Conservation (phyloP, 768 basidiomycete genomes). For the Pleurotus cornucopiae region DNA sequence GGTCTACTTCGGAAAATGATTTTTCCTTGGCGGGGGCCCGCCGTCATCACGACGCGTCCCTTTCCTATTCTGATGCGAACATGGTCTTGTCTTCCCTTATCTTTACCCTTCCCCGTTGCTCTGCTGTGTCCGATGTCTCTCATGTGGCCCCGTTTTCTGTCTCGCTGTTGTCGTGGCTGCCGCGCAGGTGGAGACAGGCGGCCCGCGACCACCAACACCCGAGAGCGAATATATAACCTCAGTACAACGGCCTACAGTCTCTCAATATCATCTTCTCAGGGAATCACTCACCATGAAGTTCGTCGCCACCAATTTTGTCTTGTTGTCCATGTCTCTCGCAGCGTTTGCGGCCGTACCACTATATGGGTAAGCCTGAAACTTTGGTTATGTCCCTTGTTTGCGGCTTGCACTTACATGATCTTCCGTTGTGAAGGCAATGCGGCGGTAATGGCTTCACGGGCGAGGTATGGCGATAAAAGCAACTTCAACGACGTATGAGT, state of each 20-base stretch:
- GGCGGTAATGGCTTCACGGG: not conserved
- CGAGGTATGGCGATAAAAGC: not conserved
- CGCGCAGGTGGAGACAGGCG: not conserved
- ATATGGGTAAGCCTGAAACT: not conserved
- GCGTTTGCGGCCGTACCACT: not conserved
- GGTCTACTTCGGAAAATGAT: no score
- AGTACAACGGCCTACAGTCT: not conserved
- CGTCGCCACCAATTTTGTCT: not conserved
- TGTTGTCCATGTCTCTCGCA: not conserved
- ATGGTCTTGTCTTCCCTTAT: no score
- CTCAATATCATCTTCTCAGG: not conserved
- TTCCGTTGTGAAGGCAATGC: not conserved
- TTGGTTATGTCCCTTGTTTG: not conserved
- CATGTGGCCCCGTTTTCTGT: not conserved
- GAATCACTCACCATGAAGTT: not conserved
- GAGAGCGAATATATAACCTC: not conserved
- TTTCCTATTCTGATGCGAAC: no score
- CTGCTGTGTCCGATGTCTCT: not conserved
- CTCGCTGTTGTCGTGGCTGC: not conserved
- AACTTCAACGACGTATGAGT: not conserved
- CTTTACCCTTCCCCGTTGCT: no score
- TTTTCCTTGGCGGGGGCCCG: no score
- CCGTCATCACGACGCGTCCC: no score
- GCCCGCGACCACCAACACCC: not conserved
- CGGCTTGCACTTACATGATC: not conserved